Conservation (phyloP, 352 stramenopile genomes). For the Phytophthora europaea region DNA sequence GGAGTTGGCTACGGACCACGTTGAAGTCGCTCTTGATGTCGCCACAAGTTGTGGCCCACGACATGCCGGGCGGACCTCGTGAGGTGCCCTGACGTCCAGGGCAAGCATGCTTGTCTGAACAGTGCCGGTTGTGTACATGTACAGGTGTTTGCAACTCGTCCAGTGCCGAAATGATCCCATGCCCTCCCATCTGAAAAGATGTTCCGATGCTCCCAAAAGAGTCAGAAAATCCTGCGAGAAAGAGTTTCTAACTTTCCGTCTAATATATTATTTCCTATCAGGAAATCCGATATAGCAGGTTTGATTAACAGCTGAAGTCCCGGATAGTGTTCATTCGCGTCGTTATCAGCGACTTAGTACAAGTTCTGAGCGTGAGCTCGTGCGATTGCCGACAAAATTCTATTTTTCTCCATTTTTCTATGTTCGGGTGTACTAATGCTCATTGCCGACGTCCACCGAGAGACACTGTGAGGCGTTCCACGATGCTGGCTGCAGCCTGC, state of each 20-base stretch:
- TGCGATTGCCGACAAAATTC: conserved; percentile 13
- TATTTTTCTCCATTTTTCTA: conserved; percentile 15
- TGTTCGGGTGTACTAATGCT: conserved; percentile 29
- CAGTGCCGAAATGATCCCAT: conserved; percentile 6
- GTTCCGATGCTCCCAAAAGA: conserved; percentile 30
- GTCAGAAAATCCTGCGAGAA: conserved; percentile 27
- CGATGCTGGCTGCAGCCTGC: neutral
- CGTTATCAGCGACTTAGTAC: conserved; percentile 5
- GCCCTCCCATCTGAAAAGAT: conserved; percentile 13
- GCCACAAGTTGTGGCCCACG: neutral
- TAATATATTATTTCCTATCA: neutral
- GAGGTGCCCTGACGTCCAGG: too few relatives aligned
- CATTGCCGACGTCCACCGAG: neutral
- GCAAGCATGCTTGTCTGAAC: too few relatives aligned
- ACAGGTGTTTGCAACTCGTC: neutral
- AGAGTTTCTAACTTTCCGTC: neutral
- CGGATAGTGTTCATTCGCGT: conserved; percentile 22
- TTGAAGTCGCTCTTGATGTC: conserved; percentile 22
- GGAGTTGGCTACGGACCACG: conserved; percentile 29
- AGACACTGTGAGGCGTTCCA: conserved; percentile 30
- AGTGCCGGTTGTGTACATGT: too few relatives aligned
- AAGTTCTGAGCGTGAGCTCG: neutral
- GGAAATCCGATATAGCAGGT: neutral
- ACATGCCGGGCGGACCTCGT: conserved; percentile 4
- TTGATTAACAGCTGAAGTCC: neutral